Base-by-base conservation (phyloP, 768 basidiomycete species). In the Kwoniella newhampshirensis region DNA sequence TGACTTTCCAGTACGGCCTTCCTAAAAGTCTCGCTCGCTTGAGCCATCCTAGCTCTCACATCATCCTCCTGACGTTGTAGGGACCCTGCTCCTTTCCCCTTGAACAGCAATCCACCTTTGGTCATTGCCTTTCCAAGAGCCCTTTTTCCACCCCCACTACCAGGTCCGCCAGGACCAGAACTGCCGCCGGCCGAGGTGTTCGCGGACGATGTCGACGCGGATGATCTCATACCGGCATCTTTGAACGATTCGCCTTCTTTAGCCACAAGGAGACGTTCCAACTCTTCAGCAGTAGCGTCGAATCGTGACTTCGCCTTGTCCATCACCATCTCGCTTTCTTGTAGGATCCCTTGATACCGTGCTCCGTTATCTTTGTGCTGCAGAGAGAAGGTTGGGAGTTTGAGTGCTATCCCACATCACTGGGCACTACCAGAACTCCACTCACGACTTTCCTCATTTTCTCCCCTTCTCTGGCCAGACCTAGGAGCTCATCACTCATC, bases 31-130 rank as follows among this genome's bases (percentile, higher is more conserved):
- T 97, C 94, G 23, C 89, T 91, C 9, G 88, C 85, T 43, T 80
- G 79, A 6, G 90, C 91, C 81, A 98, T 85, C 63, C 93, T 82
- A 27, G 83, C 80, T 54, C 96, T 81, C 47, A 94, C 85, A 73
- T 98, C 96, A 66, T 98, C 96, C 76, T 97, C 96, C 77, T 96
- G 93, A 55, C 87, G 82, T 78, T 87, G 87, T 53, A 96, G 86
- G 85, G 92, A 90, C 66, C 86, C 89, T 0, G 91, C 90, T 64
- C 91, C 94, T 77, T 89, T 92, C 26, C 91, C 90, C 76, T 92
- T 97, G 64, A 96, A 80, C 57, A 94, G 80, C 49, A 91, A 77
- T 1, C 89, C 91, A 8, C 91, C 91, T 74, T 91, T 94, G 6
- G 87, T 87, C 13, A 94, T 89, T 4, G 90, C 92, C 75, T 91